Evolutionary conservation across 441 rosid species (phyloP), one percentile per base, ranked within the genome.

Genomic region (Geranium incanum): DNA sequence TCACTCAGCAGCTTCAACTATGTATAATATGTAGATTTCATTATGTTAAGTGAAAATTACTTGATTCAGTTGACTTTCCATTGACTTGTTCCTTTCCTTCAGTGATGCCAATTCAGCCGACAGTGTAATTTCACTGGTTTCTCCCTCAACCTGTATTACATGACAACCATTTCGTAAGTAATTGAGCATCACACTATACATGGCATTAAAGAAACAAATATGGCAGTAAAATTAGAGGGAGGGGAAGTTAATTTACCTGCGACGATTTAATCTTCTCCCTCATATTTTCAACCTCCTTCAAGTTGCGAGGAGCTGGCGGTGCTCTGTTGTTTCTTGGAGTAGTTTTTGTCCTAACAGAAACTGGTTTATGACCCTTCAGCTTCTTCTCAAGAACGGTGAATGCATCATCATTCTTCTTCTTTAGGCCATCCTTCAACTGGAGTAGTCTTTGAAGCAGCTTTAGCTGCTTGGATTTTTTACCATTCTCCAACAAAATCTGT

Each of bases 391-490:
- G 50, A 70, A 69, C 66, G 28, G 73, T 69, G 70, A 81, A 68
- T 8, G 81, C 82, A 55, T 86, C 92, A 68, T 92, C 93, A 76
- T 85, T 87, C 83, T 84, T 91, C 85, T 84, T 91, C 85, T 84
- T 86, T 69, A 87, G 81, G 74, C 89, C 95, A 43, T 81, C 77
- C 81, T 84, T 86, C 45, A 86, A 76, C 66, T 82, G 88, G 68
- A 69, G 68, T 1, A 81, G 80, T 28, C 33, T 28, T 28, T 28
- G 33, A 28, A 28, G 33, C 33, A 28, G 33, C 33, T 85, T 85
- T 72, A 91, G 85, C 76, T 79, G 80, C 75, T 78, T 82, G 55
- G 86, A 84, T 19, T 57, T n/a, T 4, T 18, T 57, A 7, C 21
- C 63, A 3, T 15, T 57, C 23, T 57, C 63, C 63, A 57, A 18